Conservation (phyloP, 306 rosid species). For the Luffa aegyptiaca region DNA sequence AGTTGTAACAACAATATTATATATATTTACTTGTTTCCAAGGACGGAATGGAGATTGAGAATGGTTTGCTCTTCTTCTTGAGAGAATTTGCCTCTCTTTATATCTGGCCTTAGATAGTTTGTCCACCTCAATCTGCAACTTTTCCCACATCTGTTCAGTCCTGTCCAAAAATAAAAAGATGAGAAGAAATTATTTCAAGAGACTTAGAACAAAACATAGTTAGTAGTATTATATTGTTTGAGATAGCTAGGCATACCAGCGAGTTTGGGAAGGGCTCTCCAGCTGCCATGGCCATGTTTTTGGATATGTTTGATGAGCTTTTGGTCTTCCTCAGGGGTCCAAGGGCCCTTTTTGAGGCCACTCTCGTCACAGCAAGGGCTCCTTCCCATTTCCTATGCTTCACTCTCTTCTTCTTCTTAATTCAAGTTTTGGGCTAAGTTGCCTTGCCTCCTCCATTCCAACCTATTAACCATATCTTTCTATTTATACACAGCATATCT, state of each 20-base stretch:
- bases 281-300: constrained; percentile 54
- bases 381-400: constrained; percentile 36
- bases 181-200: too few relatives aligned
- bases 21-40: constrained; percentile 46
- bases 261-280: constrained; percentile 62
- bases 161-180: neutral
- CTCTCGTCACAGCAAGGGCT: constrained; percentile 48
- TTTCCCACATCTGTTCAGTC: constrained; percentile 56
- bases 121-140: constrained; percentile 60
- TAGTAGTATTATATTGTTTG: too few relatives aligned
- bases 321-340: constrained; percentile 62
- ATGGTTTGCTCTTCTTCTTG: constrained; percentile 62
- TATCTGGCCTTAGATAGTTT: constrained; percentile 48
- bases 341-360: constrained; percentile 59
- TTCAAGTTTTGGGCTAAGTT: neutral
- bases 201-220: too few relatives aligned
- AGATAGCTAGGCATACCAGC: constrained; percentile 20
- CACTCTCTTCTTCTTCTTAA: neutral
- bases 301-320: constrained; percentile 40
- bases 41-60: constrained; percentile 50
- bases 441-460: constrained; percentile 11
- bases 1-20: too few relatives aligned
- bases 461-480: constrained; percentile 17
- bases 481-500: constrained; percentile 18
- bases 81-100: constrained; percentile 52